A percentile compares a stretch with the other conserved stretches of the same genome.
phyloP scores from a whole-genome alignment of 2,329 filamentous ascomycete genomes.

The Elsinoe batatas region DNA sequence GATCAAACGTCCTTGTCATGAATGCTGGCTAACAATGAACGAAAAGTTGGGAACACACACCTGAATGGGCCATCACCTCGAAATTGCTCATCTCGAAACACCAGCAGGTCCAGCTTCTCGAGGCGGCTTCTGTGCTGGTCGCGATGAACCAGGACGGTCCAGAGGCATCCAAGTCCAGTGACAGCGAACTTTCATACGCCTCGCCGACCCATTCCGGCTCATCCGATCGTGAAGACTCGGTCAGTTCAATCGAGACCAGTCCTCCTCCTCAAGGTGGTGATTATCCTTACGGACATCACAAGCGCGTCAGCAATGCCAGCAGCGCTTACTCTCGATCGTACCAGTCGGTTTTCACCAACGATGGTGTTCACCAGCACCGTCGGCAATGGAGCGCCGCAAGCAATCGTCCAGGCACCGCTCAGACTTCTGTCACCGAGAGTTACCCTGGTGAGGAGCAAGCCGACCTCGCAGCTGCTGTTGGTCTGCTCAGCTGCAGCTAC shows the following conservation, averaged over 20 bases:
- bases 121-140: conserved; percentile 91
- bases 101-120: conserved; percentile 94
- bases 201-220: conserved; percentile 75
- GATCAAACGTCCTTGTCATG: conserved; percentile 17
- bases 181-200: conserved; percentile 71
- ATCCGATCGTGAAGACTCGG: conserved; percentile 65
- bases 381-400: conserved; percentile 60
- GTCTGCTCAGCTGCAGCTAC: conserved; percentile 84
- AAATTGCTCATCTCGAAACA: conserved; percentile 98
- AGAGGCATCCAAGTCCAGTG: conserved; percentile 55
- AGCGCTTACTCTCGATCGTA: conserved; percentile 62
- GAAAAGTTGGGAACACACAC: conserved; percentile 95
- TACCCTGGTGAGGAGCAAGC: conserved; percentile 75
- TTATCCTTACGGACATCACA: conserved; percentile 34
- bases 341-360: conserved; percentile 54
- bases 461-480: conserved; percentile 80
- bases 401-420: conserved; percentile 64
- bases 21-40: conserved; percentile 15
- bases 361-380: conserved; percentile 43
- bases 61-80: conserved; percentile 93
- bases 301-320: conserved; percentile 38
- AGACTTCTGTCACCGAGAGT: conserved; percentile 48
- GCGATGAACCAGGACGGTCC: conserved; percentile 70
- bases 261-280: conserved; percentile 71
- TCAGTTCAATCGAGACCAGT: conserved; percentile 85